Conservation (phyloP, 768 basidiomycete species). For the Psilocybe subaeruginosa region DNA sequence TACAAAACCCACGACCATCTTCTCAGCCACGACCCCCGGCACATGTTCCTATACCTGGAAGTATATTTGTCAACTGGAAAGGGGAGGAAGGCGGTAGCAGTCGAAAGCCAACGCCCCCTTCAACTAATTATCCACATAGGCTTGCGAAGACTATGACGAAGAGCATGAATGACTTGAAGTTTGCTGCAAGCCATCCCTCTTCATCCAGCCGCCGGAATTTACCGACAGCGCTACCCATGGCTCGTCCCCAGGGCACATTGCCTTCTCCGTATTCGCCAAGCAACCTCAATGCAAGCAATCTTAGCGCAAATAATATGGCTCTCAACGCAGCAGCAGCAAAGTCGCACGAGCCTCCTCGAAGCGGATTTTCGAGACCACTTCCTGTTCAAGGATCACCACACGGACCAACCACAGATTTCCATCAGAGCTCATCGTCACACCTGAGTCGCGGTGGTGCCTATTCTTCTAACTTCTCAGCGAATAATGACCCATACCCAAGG, state of each 20-base stretch:
- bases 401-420: conserved; percentile 32
- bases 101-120: conserved; percentile 35
- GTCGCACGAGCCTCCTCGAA: conserved; percentile 45
- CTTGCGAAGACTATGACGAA: conserved; percentile 40
- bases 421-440: conserved; percentile 25
- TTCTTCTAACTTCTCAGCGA: conserved; percentile 36
- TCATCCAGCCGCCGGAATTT: conserved; percentile 29
- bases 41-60: conserved; percentile 47
- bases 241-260: conserved; percentile 25
- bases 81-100: conserved; percentile 43
- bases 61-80: conserved; percentile 56
- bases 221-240: conserved; percentile 33
- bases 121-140: conserved; percentile 32
- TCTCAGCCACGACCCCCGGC: conserved; percentile 32
- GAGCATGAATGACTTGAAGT: conserved; percentile 55
- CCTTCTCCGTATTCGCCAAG: conserved; percentile 26
- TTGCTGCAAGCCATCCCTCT: conserved; percentile 22
- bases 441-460: conserved; percentile 22
- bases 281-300: conserved; percentile 1
- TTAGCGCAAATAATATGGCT: conserved; percentile 16
- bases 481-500: conserved; percentile 61
- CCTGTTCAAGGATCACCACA: conserved; percentile 45
- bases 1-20: conserved; percentile 33
- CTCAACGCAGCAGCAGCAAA: conserved; percentile 40
- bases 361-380: conserved; percentile 35